Evolutionary conservation across 148 eudicot species (phyloP).

Genomic region (Beta vulgaris): DNA sequence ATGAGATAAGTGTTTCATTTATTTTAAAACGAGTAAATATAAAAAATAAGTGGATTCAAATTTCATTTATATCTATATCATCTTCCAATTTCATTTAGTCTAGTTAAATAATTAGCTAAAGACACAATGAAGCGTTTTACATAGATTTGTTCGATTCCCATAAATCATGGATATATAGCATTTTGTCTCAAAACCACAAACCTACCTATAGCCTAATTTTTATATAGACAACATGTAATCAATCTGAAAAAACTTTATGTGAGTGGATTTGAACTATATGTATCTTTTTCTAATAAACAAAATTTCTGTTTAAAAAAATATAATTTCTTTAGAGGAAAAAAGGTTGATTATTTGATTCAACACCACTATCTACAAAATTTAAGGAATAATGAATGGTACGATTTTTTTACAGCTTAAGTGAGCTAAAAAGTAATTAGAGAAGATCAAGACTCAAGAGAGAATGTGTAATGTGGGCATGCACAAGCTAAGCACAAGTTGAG

Average conservation of each 20-base stretch:
- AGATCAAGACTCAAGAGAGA: background rate
- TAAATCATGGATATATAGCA: constrained; percentile 23
- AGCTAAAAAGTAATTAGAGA: background rate
- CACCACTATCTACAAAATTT: constrained; percentile 15
- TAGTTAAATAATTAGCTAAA: background rate
- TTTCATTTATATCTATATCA: no score
- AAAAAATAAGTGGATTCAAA: background rate
- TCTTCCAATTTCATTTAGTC: no score
- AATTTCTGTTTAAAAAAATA: background rate
- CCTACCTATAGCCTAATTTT: constrained; percentile 20
- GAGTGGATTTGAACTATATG: background rate
- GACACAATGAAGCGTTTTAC: background rate
- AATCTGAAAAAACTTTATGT: background rate
- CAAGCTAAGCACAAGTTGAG: constrained; percentile 13
- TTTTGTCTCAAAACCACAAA: constrained; percentile 26
- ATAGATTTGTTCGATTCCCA: constrained; percentile 20
- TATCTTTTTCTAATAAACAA: background rate
- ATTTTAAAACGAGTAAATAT: no score
- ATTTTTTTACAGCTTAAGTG: constrained; percentile 13
- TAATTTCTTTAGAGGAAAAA: background rate
- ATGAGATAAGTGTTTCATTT: no score
- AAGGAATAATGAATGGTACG: constrained; percentile 16
- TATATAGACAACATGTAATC: background rate
- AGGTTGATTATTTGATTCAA: constrained; percentile 15
- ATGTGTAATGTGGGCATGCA: constrained; percentile 8